Evolutionary conservation across 1,139 yeast species (phyloP).

Genomic region (Tardiomyces digboiensis): DNA sequence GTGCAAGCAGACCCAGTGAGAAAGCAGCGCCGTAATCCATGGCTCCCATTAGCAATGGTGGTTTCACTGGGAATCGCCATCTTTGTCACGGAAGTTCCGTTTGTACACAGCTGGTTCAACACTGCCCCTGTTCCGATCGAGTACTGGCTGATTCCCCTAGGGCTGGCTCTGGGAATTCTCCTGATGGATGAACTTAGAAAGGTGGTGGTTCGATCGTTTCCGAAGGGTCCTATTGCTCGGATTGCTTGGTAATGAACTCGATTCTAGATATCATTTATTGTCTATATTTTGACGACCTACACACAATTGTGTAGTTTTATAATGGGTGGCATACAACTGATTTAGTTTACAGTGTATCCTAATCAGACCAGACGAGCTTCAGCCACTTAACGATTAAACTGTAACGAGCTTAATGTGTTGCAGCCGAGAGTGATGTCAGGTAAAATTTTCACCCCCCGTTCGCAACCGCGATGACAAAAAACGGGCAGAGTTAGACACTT

Average conservation of each 20-base stretch:
- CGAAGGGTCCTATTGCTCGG: conserved; percentile 31
- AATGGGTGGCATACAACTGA: no score
- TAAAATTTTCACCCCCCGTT: no score
- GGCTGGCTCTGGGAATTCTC: conserved; percentile 35
- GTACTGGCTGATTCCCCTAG: conserved; percentile 39
- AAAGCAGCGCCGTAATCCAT: conserved; percentile 25
- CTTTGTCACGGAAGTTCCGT: conserved; percentile 39
- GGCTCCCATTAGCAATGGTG: conserved; percentile 31
- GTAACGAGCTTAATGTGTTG: no score
- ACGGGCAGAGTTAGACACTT: no score
- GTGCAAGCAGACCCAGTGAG: conserved; percentile 33
- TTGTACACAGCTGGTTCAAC: conserved; percentile 31
- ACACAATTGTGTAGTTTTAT: no score
- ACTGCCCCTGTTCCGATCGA: conserved; percentile 38
- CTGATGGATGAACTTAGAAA: conserved; percentile 38
- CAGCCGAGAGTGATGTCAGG: no score
- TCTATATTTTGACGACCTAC: no score
- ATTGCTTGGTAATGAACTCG: conserved; percentile 34
- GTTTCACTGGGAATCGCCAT: conserved; percentile 27
- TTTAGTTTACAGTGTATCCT: no score
- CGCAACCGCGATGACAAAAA: no score
- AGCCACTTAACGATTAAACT: no score
- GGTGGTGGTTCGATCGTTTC: conserved; percentile 30
- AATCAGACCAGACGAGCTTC: no score
- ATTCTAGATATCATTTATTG: no score